phyloP scores from a whole-genome alignment of 805 yeast genomes.

The Priceomyces carsonii region DNA sequence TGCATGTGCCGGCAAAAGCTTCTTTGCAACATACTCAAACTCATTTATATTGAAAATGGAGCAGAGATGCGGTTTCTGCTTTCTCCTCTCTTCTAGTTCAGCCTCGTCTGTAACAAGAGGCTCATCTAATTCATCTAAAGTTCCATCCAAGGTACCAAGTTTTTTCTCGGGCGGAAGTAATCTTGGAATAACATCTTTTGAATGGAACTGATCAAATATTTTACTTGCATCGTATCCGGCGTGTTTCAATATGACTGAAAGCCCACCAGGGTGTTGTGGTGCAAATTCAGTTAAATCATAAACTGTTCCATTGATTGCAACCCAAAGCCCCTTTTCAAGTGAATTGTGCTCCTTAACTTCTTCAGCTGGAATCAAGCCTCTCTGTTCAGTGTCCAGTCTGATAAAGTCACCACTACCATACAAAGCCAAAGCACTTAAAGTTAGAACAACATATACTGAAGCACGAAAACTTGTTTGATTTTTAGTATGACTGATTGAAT shows the following conservation, averaged over 20 bases:
- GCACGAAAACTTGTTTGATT: too few species aligned
- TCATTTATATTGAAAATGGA: constrained; percentile 36
- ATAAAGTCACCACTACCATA: not conserved
- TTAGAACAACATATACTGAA: too few species aligned
- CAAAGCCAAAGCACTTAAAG: not conserved
- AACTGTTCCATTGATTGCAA: constrained; percentile 29
- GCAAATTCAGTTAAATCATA: constrained; percentile 37
- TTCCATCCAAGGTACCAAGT: constrained; percentile 24
- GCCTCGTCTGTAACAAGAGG: constrained; percentile 17
- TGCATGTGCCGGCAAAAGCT: constrained; percentile 30
- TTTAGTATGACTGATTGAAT: too few species aligned
- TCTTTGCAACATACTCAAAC: constrained; percentile 41
- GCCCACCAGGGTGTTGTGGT: constrained; percentile 52
- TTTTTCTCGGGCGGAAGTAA: constrained; percentile 18
- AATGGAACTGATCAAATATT: constrained; percentile 42
- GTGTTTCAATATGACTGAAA: constrained; percentile 36
- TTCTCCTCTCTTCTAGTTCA: constrained; percentile 15
- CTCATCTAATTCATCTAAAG: constrained; percentile 15
- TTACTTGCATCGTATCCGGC: constrained; percentile 63
- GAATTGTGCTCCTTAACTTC: constrained; percentile 9
- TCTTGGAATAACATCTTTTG: constrained; percentile 18
- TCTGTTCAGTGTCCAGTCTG: constrained; percentile 1
- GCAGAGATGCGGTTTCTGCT: constrained; percentile 30
- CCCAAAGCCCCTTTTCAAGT: constrained; percentile 21
- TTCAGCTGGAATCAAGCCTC: constrained; percentile 4